Base-by-base conservation (phyloP, 345 rosid species). In the Noccaea bulbosa region DNA sequence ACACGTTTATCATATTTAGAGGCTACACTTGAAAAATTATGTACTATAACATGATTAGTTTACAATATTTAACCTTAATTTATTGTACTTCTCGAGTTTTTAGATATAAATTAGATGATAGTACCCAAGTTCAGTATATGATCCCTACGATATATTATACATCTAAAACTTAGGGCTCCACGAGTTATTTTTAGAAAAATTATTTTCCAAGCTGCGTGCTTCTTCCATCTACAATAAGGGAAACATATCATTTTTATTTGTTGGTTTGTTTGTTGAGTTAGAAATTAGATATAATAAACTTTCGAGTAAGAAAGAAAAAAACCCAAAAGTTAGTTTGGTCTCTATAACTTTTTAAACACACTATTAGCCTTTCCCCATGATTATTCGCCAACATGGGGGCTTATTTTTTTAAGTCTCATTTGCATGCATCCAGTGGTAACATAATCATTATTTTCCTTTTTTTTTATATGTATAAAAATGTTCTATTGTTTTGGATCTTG, bases 361-460 rank as follows among this genome's bases (percentile, higher is more conserved):
- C 79, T 62, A 69, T 75, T 62, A 75, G 47, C 40, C 74, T 62
- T 69, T 69, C 54, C 47, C 49, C 74, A 75, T 75, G 78, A 75
- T 75, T 69, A 62, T 75, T 69, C 20, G 60, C 75, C 65, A 75
- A 75, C 79, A 62, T 75, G 78, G 69, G 67, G 74, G 49, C 70
- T 69, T 69, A 46, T 62, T 69, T 75, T 75, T 75, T 39, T 69
- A 68, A 69, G 75, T 15, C 46, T 62, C 74, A 54, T 69, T 62
- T 75, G 79, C 79, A 75, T 75, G 79, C 79, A 75, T 75, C 75
- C 70, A 75, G 79, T 75, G 79, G 79, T 75, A 75, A 63, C 79
- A 75, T 69, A 75, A 75, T 75, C 79, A 75, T 75, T 62, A 37
- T 34, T 49, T 49, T 16, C 64, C 61, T 12, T 55, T 69, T 58